phyloP scores from a whole-genome alignment of 163 green algal genomes.

The Scenedesmus sp. region DNA sequence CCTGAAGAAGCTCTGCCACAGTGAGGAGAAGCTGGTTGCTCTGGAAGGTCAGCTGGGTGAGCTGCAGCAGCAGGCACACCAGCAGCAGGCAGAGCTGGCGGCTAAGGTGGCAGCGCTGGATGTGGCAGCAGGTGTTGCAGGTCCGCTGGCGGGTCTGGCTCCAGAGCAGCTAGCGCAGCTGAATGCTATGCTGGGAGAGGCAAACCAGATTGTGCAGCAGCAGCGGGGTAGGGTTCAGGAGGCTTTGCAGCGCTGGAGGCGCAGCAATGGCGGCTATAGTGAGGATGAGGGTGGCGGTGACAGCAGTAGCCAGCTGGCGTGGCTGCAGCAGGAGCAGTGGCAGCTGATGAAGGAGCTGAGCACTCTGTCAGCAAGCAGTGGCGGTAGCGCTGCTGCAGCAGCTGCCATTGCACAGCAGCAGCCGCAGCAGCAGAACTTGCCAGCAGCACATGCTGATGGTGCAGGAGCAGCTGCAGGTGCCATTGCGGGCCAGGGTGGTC shows the following conservation, averaged over 20 bases:
- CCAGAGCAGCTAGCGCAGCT: conserved; percentile 24
- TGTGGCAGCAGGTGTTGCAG: conserved; percentile 13
- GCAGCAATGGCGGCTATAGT: not conserved
- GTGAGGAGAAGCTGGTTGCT: conserved; percentile 35
- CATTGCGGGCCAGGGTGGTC: not conserved
- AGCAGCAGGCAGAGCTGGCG: conserved; percentile 28
- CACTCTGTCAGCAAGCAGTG: conserved; percentile 28
- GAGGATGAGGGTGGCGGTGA: not conserved
- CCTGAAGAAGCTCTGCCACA: conserved; percentile 24
- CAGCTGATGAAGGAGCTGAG: conserved; percentile 32
- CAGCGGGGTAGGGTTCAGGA: conserved; percentile 25
- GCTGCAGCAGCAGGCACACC: conserved; percentile 6
- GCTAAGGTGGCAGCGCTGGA: conserved; percentile 19
- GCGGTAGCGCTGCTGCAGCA: not conserved
- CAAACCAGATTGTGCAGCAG: conserved; percentile 26
- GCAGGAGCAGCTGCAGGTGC: not conserved
- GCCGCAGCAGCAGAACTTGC: not conserved
- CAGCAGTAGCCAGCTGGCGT: conserved; percentile 25
- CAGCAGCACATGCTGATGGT: not conserved
- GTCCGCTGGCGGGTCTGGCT: conserved; percentile 22
- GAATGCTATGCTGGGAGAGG: conserved; percentile 20
- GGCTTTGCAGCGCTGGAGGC: not conserved
- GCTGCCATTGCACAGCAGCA: not conserved
- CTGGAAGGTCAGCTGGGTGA: conserved; percentile 6
- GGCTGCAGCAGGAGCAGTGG: conserved; percentile 39